These are phyloP conservation scores for Corniculantispora saksenae DNA, from an alignment of 2,329 filamentous ascomycete genomes.

Conservation along the genomic window DNA sequence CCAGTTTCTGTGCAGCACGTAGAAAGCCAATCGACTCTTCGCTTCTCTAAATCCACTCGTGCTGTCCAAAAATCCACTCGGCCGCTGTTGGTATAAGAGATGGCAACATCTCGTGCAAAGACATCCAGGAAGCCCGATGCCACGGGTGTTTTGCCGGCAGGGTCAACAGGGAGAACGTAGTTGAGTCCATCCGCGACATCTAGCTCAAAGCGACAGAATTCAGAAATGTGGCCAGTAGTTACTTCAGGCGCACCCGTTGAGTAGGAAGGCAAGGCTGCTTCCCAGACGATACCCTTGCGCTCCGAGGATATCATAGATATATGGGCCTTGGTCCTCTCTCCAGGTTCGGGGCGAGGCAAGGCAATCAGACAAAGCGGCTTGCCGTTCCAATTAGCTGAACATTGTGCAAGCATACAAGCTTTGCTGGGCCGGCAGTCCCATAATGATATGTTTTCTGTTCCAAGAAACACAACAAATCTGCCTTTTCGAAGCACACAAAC, in stretches of 20 bases:
- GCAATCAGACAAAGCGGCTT: conserved; percentile 80
- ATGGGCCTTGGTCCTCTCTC: conserved; percentile 61
- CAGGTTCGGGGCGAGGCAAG: conserved; percentile 63
- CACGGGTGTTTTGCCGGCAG: conserved; percentile 71
- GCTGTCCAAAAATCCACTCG: conserved; percentile 84
- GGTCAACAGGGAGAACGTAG: conserved; percentile 79
- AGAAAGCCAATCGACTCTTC: conserved; percentile 74
- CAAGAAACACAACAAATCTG: conserved; percentile 77
- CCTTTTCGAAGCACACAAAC: conserved; percentile 78
- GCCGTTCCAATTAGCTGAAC: conserved; percentile 59
- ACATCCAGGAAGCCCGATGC: conserved; percentile 80
- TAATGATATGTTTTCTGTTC: conserved; percentile 68
- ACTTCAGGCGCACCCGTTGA: conserved; percentile 29
- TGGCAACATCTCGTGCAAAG: conserved; percentile 81
- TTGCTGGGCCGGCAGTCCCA: conserved; percentile 72
- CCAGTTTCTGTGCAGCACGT: conserved; percentile 82
- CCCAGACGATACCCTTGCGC: conserved; percentile 80
- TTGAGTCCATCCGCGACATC: conserved; percentile 59
- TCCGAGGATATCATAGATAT: conserved; percentile 81
- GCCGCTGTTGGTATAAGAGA: conserved; percentile 78
- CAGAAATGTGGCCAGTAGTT: conserved; percentile 44
- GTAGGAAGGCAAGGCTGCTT: conserved; percentile 63
- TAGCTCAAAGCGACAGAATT: conserved; percentile 73
- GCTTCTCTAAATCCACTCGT: conserved; percentile 61
- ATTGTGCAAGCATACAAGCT: conserved; percentile 55